Evolutionary conservation across 2,329 filamentous ascomycete species (phyloP).

Genomic region (Fusarium austroafricanum): DNA sequence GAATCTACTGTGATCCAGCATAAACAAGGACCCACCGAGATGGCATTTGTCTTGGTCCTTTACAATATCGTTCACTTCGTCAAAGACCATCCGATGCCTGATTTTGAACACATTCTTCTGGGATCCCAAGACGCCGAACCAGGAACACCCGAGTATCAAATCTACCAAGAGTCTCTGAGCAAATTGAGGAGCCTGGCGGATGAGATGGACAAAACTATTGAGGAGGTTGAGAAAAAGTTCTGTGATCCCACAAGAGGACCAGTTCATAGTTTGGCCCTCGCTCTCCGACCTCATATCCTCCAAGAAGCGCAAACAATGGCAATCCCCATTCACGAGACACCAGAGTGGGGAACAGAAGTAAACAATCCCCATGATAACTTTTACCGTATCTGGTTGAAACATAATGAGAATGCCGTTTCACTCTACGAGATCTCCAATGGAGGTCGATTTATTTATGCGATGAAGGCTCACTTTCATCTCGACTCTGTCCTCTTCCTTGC

Average conservation of each 20-base stretch:
- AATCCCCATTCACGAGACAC: background rate
- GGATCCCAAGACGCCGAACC: conserved; percentile 1
- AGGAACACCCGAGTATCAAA: background rate
- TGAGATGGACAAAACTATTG: background rate
- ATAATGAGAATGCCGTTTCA: background rate
- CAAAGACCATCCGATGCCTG: background rate
- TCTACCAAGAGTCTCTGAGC: background rate
- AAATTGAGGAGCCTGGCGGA: background rate
- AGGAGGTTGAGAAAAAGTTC: background rate
- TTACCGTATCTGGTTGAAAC: conserved; percentile 8
- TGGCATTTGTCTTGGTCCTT: background rate
- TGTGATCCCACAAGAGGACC: conserved; percentile 7
- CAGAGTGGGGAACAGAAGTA: conserved; percentile 16
- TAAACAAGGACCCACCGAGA: conserved; percentile 6
- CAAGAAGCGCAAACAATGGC: background rate
- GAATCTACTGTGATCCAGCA: background rate
- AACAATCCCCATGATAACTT: conserved; percentile 8
- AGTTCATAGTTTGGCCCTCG: background rate
- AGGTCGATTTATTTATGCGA: background rate
- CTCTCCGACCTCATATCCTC: background rate
- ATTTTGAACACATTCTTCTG: conserved; percentile 10
- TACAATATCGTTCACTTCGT: conserved; percentile 6
- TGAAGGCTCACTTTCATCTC: background rate
- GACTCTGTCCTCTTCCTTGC: conserved; percentile 14
- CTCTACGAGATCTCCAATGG: background rate